phyloP scores from a whole-genome alignment of 2,329 filamentous ascomycete species.

The Huntiella abstrusa region DNA sequence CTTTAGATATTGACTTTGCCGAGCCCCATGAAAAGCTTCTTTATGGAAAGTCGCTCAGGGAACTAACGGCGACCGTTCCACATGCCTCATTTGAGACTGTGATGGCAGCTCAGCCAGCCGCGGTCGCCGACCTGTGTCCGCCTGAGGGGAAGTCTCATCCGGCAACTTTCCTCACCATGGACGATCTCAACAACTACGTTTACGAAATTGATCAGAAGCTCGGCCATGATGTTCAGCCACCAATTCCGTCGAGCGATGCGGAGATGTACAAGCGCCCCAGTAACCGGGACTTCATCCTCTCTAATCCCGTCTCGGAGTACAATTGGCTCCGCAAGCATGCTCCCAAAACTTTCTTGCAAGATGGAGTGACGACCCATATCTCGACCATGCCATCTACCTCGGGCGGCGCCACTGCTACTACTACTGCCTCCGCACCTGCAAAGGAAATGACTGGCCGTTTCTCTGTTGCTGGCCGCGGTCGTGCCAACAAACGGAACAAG shows the following conservation, averaged over 20 bases:
- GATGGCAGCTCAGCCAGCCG: constrained; percentile 42
- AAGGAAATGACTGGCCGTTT: constrained; percentile 18
- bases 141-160: constrained; percentile 35
- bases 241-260: constrained; percentile 32
- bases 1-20: constrained; percentile 18
- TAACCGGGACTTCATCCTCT: constrained; percentile 23
- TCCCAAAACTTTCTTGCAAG: constrained; percentile 69
- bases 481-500: constrained; percentile 18
- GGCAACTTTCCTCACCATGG: constrained; percentile 46
- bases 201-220: constrained; percentile 39
- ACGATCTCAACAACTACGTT: constrained; percentile 58
- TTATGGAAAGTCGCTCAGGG: constrained; percentile 28
- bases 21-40: constrained; percentile 23
- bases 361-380: constrained; percentile 25
- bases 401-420: background rate
- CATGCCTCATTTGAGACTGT: constrained; percentile 33
- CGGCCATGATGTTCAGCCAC: constrained; percentile 25
- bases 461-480: constrained; percentile 16
- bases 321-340: constrained; percentile 84
- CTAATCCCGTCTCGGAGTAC: constrained; percentile 80
- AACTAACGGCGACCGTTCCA: constrained; percentile 33
- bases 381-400: background rate
- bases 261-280: constrained; percentile 20
- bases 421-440: constrained; percentile 19
- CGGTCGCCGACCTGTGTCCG: constrained; percentile 29